These are phyloP conservation scores for Daldinia sp. DNA, from an alignment of 2,329 filamentous ascomycete species.

Conservation along the genomic window DNA sequence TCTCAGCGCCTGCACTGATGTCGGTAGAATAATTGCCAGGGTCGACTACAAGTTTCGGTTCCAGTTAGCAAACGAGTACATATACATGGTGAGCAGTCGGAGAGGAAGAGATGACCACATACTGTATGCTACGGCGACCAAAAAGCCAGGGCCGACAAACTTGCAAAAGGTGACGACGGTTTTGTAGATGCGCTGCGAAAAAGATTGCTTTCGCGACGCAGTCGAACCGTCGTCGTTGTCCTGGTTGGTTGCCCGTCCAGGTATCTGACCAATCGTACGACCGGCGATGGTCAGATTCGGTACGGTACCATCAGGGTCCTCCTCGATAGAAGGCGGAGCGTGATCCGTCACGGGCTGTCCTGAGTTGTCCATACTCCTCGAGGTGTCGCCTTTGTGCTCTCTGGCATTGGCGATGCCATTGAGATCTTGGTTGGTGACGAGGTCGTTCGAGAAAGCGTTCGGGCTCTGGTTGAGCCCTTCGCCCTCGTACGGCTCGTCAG, in stretches of 20 bases:
- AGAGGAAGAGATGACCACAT: slow-evolving; percentile 43
- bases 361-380: slow-evolving; percentile 47
- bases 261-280: slow-evolving; percentile 42
- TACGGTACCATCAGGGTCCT: slow-evolving; percentile 38
- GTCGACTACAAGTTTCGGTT: slow-evolving; percentile 57
- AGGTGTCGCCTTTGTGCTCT: slow-evolving; percentile 44
- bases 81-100: not conserved
- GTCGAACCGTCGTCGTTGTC: slow-evolving; percentile 13
- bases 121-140: slow-evolving; percentile 71
- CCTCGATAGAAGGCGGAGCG: slow-evolving; percentile 35
- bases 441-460: slow-evolving; percentile 63
- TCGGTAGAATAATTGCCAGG: slow-evolving; percentile 78
- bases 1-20: slow-evolving; percentile 74
- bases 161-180: slow-evolving; percentile 62
- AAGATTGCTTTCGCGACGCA: slow-evolving; percentile 29
- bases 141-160: slow-evolving; percentile 76
- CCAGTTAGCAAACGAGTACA: slow-evolving; percentile 13
- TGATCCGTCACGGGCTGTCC: slow-evolving; percentile 46
- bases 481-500: slow-evolving; percentile 55
- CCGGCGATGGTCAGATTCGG: slow-evolving; percentile 42
- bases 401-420: slow-evolving; percentile 63
- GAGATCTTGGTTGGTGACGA: slow-evolving; percentile 68
- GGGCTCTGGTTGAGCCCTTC: slow-evolving; percentile 68
- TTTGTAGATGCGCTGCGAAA: slow-evolving; percentile 41
- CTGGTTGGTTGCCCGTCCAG: slow-evolving; percentile 40